These are phyloP conservation scores for Solanum gandarillasii DNA, from an alignment of 257 asterid genomes.

Conservation along the genomic window DNA sequence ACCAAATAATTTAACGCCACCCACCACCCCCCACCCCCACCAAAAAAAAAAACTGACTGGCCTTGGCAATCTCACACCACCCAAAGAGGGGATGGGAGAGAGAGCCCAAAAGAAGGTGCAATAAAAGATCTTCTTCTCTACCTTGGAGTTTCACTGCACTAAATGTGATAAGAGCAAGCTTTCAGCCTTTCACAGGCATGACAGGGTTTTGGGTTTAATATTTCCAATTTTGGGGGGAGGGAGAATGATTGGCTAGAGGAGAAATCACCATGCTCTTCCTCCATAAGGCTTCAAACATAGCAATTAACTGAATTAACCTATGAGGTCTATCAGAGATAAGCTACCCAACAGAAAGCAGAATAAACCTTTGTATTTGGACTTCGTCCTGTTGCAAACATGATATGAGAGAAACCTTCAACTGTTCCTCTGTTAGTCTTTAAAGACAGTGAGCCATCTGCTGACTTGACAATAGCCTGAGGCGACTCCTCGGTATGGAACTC, in stretches of 20 bases:
- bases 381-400: conserved; percentile 97
- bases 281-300: neutral
- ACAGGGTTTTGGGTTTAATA: neutral
- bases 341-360: neutral
- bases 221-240: neutral
- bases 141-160: neutral
- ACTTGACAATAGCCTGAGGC: conserved; percentile 70
- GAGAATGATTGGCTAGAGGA: neutral
- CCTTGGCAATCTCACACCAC: neutral
- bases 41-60: neutral
- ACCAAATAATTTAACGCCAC: neutral
- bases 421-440: conserved; percentile 85
- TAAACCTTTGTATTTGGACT: conserved; percentile 73
- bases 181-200: neutral
- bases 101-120: neutral
- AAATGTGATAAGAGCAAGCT: neutral
- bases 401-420: conserved; percentile 75
- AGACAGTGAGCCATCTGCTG: conserved; percentile 69
- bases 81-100: neutral
- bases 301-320: neutral
- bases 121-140: neutral
- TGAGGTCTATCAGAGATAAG: neutral
- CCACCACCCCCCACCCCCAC: neutral
- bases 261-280: neutral
- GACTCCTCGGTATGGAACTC: conserved; percentile 80